These are phyloP conservation scores for Curvularia hawaiiensis DNA, from an alignment of 2,329 filamentous ascomycete species.

Conservation along the genomic window DNA sequence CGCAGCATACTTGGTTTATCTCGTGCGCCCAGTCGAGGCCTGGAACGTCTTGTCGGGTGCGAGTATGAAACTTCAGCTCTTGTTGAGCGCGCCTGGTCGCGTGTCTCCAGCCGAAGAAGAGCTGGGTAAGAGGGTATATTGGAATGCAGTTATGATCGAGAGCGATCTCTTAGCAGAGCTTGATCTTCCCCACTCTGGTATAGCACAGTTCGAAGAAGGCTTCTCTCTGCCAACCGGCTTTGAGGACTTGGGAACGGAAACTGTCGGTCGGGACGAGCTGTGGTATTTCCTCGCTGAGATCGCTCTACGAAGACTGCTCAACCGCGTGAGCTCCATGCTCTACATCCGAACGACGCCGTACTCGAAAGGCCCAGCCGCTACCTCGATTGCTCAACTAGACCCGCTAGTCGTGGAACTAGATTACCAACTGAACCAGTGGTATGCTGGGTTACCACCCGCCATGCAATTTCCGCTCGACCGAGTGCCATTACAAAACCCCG, in stretches of 20 bases:
- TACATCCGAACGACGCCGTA: conserved; percentile 67
- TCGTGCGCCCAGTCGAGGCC: conserved; percentile 80
- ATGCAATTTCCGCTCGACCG: conserved; percentile 79
- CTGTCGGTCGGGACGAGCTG: conserved; percentile 74
- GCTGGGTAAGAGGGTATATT: conserved; percentile 78
- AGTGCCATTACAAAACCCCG: conserved; percentile 69
- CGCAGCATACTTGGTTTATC: conserved; percentile 81
- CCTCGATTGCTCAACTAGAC: conserved; percentile 74
- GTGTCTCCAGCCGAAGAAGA: conserved; percentile 74
- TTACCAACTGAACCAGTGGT: conserved; percentile 84
- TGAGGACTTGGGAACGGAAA: conserved; percentile 68
- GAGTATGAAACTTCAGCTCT: conserved; percentile 79
- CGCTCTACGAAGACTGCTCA: conserved; percentile 75
- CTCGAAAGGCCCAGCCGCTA: conserved; percentile 52
- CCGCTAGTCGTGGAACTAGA: conserved; percentile 81
- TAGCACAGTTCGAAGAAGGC: conserved; percentile 80
- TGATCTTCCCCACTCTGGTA: conserved; percentile 80
- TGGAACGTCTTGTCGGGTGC: conserved; percentile 82
- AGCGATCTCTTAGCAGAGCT: conserved; percentile 78
- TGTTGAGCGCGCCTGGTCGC: conserved; percentile 74
- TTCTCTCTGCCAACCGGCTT: conserved; percentile 80
- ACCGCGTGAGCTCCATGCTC: conserved; percentile 78
- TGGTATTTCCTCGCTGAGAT: conserved; percentile 90
- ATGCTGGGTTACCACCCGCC: conserved; percentile 74
- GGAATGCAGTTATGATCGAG: conserved; percentile 82